Evolutionary conservation across 2,329 filamentous ascomycete species (phyloP), one percentile per base, ranked within the genome.

Genomic region (Calonectria honghensis): DNA sequence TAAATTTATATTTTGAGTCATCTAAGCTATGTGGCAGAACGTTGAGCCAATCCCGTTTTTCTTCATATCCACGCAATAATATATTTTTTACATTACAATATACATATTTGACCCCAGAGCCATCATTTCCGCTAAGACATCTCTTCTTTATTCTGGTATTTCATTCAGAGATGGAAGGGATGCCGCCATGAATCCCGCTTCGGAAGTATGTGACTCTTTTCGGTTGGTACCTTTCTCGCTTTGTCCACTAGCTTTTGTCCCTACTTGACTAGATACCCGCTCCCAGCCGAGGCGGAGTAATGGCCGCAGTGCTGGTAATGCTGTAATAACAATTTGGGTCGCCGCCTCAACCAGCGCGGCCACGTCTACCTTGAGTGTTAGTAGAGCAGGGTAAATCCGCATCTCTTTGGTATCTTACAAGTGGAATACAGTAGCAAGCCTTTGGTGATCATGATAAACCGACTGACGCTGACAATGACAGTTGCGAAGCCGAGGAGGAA

Each of bases 301-400:
- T 27, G 57, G 57, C 13, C 57, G 57, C 7, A 63, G 24, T n/a
- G 57, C 57, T 20, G 57, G 57, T 10, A 63, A 18, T 63, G 57
- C 24, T 29, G 57, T 63, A 18, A 63, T 63, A 16, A 63, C 57
- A 2, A 63, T 63, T 20, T 63, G 57, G 35, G 57, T 63, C 24
- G 57, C 35, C 57, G 41, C 41, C 37, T 63, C 57, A 3, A 27
- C 24, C 57, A 63, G 31, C 14, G 57, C 57, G 10, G 57, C 57
- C 18, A 63, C 35, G 29, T 63, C 57, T 63, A 41, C 27, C 35
- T 7, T 11, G 27, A 10, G 27, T 45, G 41, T 63, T 41, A 63
- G 57, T 27, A 20, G 31, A 24, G 5, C 14, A 13, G 13, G 11
- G 6, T 5, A 18, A 13, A 24, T 24, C 13, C 4, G 3, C 4